Evolutionary conservation across 225 moss, liverwort and hornwort species (phyloP).

Genomic region (Thuidium tamariscinum): DNA sequence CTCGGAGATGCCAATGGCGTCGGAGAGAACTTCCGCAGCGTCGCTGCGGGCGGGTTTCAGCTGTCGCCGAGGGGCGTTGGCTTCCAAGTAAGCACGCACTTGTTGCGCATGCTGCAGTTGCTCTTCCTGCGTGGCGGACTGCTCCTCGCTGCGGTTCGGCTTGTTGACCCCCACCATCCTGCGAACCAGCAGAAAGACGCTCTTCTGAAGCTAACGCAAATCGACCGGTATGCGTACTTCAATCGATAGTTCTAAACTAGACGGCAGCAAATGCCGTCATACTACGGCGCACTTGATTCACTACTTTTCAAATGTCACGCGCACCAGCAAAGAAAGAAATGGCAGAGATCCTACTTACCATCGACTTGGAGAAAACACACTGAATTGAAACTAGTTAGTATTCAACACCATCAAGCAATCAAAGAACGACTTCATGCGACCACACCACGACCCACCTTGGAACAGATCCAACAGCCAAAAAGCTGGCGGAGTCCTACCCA

Average conservation of each 20-base stretch:
- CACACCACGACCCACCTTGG: not conserved
- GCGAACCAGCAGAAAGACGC: not conserved
- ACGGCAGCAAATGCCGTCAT: not conserved
- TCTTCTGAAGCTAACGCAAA: not conserved
- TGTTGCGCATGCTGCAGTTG: not conserved
- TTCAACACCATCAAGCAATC: not conserved
- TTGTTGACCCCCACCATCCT: conserved; percentile 23
- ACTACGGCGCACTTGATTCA: not conserved
- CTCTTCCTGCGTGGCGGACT: not conserved
- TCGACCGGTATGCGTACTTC: not conserved
- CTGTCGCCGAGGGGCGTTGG: conserved; percentile 12
- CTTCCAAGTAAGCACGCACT: conserved; percentile 12
- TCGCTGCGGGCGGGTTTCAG: conserved; percentile 46
- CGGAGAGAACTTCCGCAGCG: not conserved
- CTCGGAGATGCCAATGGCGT: not conserved
- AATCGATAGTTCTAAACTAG: not conserved
- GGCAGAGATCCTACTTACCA: not conserved
- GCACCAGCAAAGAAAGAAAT: not conserved
- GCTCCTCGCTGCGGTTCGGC: conserved; percentile 41
- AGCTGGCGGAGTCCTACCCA: not conserved
- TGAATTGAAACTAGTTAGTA: not conserved
- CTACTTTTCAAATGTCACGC: not conserved
- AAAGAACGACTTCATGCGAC: not conserved
- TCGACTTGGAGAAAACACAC: not conserved
- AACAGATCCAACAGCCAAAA: not conserved